A percentile compares a stretch with the other conserved stretches of the same genome.
Conservation (phyloP, 1,284 basidiomycete genomes). For the Ustilago hordei region DNA sequence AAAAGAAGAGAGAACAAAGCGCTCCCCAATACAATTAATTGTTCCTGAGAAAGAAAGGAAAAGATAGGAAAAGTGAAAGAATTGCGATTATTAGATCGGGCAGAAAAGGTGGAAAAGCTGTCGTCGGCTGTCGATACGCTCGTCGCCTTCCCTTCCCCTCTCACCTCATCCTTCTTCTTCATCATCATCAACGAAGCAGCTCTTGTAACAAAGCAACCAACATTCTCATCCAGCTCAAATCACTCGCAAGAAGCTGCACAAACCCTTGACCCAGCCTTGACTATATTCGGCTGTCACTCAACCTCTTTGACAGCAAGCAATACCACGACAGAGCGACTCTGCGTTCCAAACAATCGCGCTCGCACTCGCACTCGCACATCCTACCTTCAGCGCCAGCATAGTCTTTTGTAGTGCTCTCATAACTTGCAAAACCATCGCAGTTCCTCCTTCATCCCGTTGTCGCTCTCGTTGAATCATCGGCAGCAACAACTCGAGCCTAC, state of each 20-base stretch:
- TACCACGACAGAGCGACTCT: background rate
- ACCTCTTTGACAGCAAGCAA: slow-evolving; percentile 7
- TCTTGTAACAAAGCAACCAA: slow-evolving; percentile 7
- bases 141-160: slow-evolving; percentile 3
- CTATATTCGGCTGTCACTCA: background rate
- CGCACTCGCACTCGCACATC: background rate
- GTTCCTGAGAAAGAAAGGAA: background rate
- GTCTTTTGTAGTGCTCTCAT: background rate
- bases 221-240: background rate
- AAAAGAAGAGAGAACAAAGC: background rate
- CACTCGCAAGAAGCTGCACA: slow-evolving; percentile 5
- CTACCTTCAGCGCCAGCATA: background rate
- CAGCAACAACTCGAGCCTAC: slow-evolving; percentile 18
- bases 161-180: slow-evolving; percentile 5
- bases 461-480: background rate
- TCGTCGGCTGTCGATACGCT: slow-evolving; percentile 22
- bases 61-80: background rate
- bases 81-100: background rate
- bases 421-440: slow-evolving; percentile 12
- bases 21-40: no score
- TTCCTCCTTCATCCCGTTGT: background rate
- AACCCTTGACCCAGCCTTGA: background rate
- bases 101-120: background rate
- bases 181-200: slow-evolving; percentile 15
- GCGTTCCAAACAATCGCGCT: background rate